Conservation (phyloP, 441 rosid genomes). For the Pelargonium cotyledonis region DNA sequence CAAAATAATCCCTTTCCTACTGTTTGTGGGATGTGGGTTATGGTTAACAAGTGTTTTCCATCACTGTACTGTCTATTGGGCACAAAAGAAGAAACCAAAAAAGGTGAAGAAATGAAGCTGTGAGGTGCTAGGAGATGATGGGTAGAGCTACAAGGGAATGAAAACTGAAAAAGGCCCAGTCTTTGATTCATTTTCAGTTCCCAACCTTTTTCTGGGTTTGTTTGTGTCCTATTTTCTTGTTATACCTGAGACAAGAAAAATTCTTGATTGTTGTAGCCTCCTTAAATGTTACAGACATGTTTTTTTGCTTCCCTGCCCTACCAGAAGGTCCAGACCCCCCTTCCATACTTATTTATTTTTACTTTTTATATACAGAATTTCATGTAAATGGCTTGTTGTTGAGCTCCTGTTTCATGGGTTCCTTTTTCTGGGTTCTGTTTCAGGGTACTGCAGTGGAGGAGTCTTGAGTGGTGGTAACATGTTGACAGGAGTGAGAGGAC, state of each 20-base stretch:
- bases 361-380: no score
- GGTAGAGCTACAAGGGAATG: no score
- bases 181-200: not conserved
- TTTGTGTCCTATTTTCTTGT: no score
- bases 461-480: conserved; percentile 34
- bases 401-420: no score
- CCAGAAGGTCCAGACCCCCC: no score
- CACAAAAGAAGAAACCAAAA: conserved; percentile 3
- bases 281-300: no score
- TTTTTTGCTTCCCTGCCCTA: no score
- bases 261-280: no score
- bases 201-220: not conserved
- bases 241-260: no score
- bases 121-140: no score
- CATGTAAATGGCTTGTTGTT: no score
- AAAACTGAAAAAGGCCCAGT: not conserved
- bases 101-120: not conserved
- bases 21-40: conserved; percentile 4
- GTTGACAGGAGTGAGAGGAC: conserved; percentile 46
- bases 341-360: no score
- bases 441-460: conserved; percentile 43
- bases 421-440: not conserved
- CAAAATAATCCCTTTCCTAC: not conserved
- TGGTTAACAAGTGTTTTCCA: conserved; percentile 15
- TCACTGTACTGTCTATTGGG: conserved; percentile 12